These are phyloP conservation scores for Aspergillus amoenus DNA, from an alignment of 2,329 filamentous ascomycete genomes.

Conservation along the genomic window DNA sequence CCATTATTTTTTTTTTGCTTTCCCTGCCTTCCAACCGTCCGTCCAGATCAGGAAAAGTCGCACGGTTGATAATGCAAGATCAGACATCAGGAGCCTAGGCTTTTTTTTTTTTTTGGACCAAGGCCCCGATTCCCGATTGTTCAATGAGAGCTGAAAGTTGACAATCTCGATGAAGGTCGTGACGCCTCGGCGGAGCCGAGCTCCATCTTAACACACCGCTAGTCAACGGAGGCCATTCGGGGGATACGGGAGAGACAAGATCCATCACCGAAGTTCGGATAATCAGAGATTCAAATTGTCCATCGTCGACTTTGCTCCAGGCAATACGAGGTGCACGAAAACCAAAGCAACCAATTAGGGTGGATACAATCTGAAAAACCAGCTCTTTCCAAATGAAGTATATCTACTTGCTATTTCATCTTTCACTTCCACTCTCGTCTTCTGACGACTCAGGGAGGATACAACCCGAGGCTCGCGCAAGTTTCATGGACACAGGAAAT, in stretches of 20 bases:
- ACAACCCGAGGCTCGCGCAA: background rate
- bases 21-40: background rate
- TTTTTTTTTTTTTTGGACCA: background rate
- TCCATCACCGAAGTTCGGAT: background rate
- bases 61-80: constrained; percentile 2
- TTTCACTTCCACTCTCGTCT: background rate
- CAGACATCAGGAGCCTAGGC: background rate
- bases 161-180: background rate
- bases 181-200: background rate
- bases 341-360: background rate
- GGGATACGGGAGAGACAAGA: background rate
- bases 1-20: background rate
- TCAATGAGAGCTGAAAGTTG: background rate
- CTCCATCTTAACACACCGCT: constrained; percentile 3
- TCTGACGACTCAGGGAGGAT: background rate
- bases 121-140: background rate
- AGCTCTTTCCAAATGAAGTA: constrained; percentile 8
- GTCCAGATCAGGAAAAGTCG: background rate
- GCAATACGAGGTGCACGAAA: background rate
- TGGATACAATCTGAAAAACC: background rate
- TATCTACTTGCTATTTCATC: background rate
- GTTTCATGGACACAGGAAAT: background rate
- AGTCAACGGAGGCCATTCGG: background rate
- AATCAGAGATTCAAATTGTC: background rate
- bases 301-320: background rate